Percentiles rank a stretch among this genome's conserved stretches.
phyloP scores from a whole-genome alignment of 179 eudicot species.

The Patellifolia procumbens region DNA sequence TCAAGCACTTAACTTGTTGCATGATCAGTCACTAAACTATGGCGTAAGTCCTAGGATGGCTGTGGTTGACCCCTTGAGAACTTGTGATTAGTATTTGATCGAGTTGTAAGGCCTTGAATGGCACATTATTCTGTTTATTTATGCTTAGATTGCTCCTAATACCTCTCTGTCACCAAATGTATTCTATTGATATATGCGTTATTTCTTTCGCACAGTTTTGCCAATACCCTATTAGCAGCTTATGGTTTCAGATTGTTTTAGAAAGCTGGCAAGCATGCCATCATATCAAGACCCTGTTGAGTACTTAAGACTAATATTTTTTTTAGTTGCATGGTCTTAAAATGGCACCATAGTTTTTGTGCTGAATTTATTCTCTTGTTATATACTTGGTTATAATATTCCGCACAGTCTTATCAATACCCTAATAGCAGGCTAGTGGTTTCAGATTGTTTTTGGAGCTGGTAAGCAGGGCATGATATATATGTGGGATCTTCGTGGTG shows the following conservation, averaged over 20 bases:
- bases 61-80: background rate
- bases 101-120: background rate
- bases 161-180: background rate
- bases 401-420: conserved; percentile 7
- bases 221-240: conserved; percentile 2
- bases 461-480: conserved; percentile 66
- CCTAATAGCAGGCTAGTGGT: conserved; percentile 8
- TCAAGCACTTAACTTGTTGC: background rate
- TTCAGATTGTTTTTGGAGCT: conserved; percentile 74
- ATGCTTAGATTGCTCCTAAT: conserved; percentile 1
- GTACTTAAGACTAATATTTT: too few species aligned
- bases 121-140: background rate
- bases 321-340: too few species aligned
- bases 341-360: too few species aligned
- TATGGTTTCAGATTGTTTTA: conserved; percentile 50
- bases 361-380: background rate
- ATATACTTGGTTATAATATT: background rate
- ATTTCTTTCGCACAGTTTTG: conserved; percentile 7
- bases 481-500: conserved; percentile 98
- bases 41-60: background rate
- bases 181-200: background rate
- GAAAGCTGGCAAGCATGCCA: conserved; percentile 79
- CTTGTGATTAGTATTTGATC: background rate
- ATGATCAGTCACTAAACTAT: background rate
- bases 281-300: too few species aligned